Evolutionary conservation across 768 basidiomycete genomes (phyloP), one percentile per base, ranked within the genome.

Genomic region (Mycena venus): DNA sequence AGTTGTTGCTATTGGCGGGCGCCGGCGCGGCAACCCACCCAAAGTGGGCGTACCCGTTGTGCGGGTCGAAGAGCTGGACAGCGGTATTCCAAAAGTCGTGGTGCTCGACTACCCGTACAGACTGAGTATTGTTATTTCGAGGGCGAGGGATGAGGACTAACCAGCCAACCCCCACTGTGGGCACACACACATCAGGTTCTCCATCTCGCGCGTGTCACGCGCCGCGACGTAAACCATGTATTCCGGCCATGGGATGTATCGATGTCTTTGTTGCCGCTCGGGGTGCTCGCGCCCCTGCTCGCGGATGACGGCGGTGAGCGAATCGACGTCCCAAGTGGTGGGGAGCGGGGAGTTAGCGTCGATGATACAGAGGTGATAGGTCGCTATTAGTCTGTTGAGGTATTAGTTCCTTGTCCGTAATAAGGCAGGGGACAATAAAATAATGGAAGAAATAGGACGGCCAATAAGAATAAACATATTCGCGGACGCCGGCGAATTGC

Each of bases 341-440:
- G 72, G 72, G 31, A 73, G 59, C 19, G 36, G 59, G 29, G 27
- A 23, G 14, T 58, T 38, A 32, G 31, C 12, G 4, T 10, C 7
- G 10, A 47, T 36, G 7, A 38, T 14, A 8, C 49, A 23, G 44
- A 68, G 44, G 59, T 68, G 59, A 34, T n/a, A 68, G 8, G 47
- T 53, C 29, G 66, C 66, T 47, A 73, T 68, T 49, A 67, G 55
- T 47, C 71, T 72, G 68, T 38, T 2, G n/a, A 12, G 51, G 44
- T 5, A 19, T 14, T 47, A 47, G 44, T 51, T 38, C 36, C 36
- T 38, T 38, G 36, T 38, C 36, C 14, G 36, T 38, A 38, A 23
- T 5, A 51, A 70, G 15, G 29, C 21, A 51, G 27, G 29, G 51
- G 29, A 55, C n/a, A n/a, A n/a, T n/a, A 27, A 29, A 14, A 42